Base-by-base conservation (phyloP, 495 filamentous ascomycete genomes). In the Aspergillus steynii region DNA sequence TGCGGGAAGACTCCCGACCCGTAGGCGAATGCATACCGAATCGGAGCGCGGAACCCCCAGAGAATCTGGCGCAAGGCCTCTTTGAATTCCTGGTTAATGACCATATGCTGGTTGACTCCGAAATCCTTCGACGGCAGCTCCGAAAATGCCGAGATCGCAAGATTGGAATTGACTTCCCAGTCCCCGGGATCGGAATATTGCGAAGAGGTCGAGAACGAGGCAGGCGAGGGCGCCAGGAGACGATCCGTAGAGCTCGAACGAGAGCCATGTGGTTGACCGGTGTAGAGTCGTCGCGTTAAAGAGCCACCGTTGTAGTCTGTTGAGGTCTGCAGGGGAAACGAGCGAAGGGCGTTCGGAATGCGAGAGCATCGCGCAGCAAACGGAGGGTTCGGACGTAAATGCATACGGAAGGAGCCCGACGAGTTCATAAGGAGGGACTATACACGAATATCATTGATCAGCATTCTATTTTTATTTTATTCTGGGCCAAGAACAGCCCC, bases 1-100 rank as follows among this genome's bases (percentile, higher is more conserved):
- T 99, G 95, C 1, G 93, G 83, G 70, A 99, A 99, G 5, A 99
- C 95, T 7, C 96, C 95, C 1, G 94, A 97, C 28, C 95, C 95
- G 70, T 99, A 99, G 14, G 95, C 95, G 72, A 99, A 95, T 5
- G 93, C 94, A 77, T 98, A 98, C 52, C 90, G 84, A 61, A 99
- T 96, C 0, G 94, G 93, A 0, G 96, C 95, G 42, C 88, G 82
- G 74, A 99, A 98, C 60, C 93, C 85, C 91, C 93, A 96, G 4
- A 97, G 83, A 32, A 98, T 89, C 69, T 91, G 86, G 20, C 93
- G 88, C 42, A 99, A 74, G 15, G 86, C 89, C 69, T 96, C 91
- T 68, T 96, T 97, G 73, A 97, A 94, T 63, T 97, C 92, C 62
- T 91, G 85, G 73, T 97, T 93, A 67, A 97, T 93, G 20, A 90